These are phyloP conservation scores for Pilatotrama ljubarskyi DNA, from an alignment of 768 basidiomycete genomes.

Conservation along the genomic window DNA sequence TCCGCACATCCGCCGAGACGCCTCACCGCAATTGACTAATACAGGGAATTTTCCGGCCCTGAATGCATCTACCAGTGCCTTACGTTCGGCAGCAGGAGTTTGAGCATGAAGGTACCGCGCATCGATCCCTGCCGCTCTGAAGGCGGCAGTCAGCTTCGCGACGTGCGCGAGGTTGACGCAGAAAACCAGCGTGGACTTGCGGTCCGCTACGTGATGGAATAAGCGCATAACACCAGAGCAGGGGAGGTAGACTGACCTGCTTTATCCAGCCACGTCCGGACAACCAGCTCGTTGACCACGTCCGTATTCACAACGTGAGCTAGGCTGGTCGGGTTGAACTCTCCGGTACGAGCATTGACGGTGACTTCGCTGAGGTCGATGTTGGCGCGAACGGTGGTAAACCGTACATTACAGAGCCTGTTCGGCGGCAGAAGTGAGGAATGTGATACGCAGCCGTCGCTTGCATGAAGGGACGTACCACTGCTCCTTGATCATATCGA, in stretches of 20 bases:
- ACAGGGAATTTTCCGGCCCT: constrained; percentile 77
- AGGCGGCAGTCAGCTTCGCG: constrained; percentile 65
- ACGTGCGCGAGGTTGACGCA: constrained; percentile 87
- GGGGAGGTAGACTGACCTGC: constrained; percentile 72
- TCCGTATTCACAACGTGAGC: constrained; percentile 81
- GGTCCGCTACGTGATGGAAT: constrained; percentile 40
- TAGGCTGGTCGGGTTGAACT: constrained; percentile 79
- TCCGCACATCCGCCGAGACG: not conserved
- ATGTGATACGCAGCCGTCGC: not conserved
- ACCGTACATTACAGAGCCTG: constrained; percentile 84
- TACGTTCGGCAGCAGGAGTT: constrained; percentile 66
- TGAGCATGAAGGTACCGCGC: constrained; percentile 77
- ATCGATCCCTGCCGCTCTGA: constrained; percentile 76
- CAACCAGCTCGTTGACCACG: constrained; percentile 73
- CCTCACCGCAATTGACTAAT: constrained; percentile 81
- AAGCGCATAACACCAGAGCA: no score
- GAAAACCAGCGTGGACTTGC: constrained; percentile 91
- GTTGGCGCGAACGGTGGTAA: constrained; percentile 78
- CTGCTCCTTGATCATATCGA: constrained; percentile 90
- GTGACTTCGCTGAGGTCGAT: constrained; percentile 70
- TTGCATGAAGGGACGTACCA: constrained; percentile 60
- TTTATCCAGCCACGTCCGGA: constrained; percentile 83
- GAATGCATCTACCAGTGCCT: constrained; percentile 64
- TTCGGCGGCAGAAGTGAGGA: not conserved
- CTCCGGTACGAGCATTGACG: constrained; percentile 67